These are phyloP conservation scores for Phylloporus rhodoxanthus DNA, from an alignment of 768 basidiomycete species.

Conservation along the genomic window DNA sequence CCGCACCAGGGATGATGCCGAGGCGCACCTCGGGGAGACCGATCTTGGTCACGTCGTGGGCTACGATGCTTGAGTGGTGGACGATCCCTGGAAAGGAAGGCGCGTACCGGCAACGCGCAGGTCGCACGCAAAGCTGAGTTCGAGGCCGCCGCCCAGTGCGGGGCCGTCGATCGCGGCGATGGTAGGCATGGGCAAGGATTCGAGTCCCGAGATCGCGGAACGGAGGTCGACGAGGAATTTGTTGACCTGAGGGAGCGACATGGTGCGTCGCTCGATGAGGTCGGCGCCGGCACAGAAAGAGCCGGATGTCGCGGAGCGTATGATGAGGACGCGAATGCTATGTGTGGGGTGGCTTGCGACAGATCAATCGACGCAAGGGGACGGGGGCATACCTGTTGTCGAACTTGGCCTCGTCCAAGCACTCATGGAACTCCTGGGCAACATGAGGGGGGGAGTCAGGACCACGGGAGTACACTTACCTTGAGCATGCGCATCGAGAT, in stretches of 20 bases:
- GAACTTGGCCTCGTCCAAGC: conserved; percentile 58
- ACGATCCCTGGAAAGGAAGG: neutral
- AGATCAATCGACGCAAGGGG: neutral
- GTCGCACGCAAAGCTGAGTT: conserved; percentile 85
- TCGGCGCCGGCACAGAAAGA: conserved; percentile 93
- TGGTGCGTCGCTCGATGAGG: conserved; percentile 75
- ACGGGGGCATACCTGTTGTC: conserved; percentile 50
- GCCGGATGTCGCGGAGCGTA: conserved; percentile 72
- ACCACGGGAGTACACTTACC: conserved; percentile 34
- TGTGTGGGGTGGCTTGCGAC: neutral
- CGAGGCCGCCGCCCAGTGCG: conserved; percentile 89
- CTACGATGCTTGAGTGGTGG: conserved; percentile 29
- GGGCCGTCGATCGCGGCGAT: conserved; percentile 92
- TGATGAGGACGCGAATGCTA: conserved; percentile 73
- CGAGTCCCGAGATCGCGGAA: conserved; percentile 65
- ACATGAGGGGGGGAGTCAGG: conserved; percentile 2
- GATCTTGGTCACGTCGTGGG: conserved; percentile 69
- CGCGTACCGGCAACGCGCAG: conserved; percentile 77
- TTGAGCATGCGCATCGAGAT: conserved; percentile 69
- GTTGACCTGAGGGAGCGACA: conserved; percentile 68
- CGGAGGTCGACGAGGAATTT: conserved; percentile 77
- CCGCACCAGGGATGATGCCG: conserved; percentile 89
- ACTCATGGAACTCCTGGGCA: conserved; percentile 62
- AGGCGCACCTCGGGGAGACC: conserved; percentile 75
- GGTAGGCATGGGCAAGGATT: conserved; percentile 79